A percentile compares a stretch with the other conserved stretches of the same genome.
These are phyloP conservation scores for Acidiella bohemica DNA, from an alignment of 495 filamentous ascomycete genomes.

Conservation along the genomic window DNA sequence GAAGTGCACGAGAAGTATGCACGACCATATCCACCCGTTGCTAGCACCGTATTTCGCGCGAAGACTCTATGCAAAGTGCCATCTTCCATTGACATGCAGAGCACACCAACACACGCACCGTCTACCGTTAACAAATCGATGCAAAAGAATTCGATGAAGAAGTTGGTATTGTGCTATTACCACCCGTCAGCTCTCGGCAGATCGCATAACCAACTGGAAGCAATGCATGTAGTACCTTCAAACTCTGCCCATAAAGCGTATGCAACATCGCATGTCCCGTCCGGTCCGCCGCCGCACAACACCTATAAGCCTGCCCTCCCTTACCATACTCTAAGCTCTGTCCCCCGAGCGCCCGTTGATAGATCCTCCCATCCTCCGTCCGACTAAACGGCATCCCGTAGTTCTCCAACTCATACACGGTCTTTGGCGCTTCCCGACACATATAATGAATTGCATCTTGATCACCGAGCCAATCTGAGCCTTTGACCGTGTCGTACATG, in stretches of 20 bases:
- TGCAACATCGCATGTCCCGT: conserved; percentile 94
- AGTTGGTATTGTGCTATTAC: conserved; percentile 91
- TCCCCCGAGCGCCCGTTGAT: conserved; percentile 95
- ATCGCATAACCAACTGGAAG: no score
- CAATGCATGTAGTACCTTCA: no score
- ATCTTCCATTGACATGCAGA: conserved; percentile 97
- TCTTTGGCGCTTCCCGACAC: conserved; percentile 85
- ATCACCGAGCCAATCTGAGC: conserved; percentile 95
- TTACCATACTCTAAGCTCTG: conserved; percentile 91
- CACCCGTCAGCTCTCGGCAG: no score
- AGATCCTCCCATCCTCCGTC: conserved; percentile 93
- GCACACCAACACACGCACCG: conserved; percentile 86
- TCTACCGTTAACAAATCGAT: conserved; percentile 93
- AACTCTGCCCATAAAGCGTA: conserved; percentile 94
- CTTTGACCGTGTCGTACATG: conserved; percentile 99
- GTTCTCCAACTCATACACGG: conserved; percentile 89
- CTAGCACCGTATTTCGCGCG: conserved; percentile 87
- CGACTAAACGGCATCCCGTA: conserved; percentile 96
- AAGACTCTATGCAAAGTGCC: conserved; percentile 93
- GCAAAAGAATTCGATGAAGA: conserved; percentile 98
- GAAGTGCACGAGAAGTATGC: conserved; percentile 97
- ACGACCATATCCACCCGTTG: conserved; percentile 91
- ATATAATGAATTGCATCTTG: conserved; percentile 99
- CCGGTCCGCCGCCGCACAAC: conserved; percentile 86
- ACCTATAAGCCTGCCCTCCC: conserved; percentile 93